Base-by-base conservation (phyloP, 768 basidiomycete genomes). In the Xerocomellus intermedius region DNA sequence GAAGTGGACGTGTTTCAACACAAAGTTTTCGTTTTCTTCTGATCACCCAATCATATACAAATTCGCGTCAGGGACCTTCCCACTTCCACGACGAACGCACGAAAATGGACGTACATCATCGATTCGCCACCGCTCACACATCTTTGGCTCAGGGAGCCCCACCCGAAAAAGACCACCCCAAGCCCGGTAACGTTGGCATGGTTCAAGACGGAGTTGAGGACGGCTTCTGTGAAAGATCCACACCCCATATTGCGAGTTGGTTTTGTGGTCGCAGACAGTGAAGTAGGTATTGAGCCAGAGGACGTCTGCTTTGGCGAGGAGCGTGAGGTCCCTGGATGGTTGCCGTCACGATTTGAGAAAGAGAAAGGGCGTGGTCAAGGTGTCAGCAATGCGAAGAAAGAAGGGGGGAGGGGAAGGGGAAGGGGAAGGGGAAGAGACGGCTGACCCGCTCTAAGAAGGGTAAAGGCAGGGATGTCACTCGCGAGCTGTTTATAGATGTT, bases 401-500 rank as follows among this genome's bases (percentile, higher is more conserved):
- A 32, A 37, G 30, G n/a, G 46, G 8, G 30, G n/a, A 48, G 8
- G 16, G 21, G 9, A 14, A 36, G 4, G 5, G 6, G 8, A 44
- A 26, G 10, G 12, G n/a, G 8, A 13, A n/a, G n/a, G n/a, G n/a
- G n/a, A 44, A 16, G 36, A n/a, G 24, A 30, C 0, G 6, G 61
- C 71, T n/a, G 50, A 89, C 89, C 90, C 48, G 83, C 76, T 19
- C 73, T 75, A 0, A 91, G 89, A 4, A 79, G 62, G 33, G 73
- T 70, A 71, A 92, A 91, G 3, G 69, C 73, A 5, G 86, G 83
- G 54, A 84, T 77, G 58, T 90, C 87, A 14, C 69, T 67, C 39
- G 74, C 73, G 55, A 93, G 75, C 64, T 92, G 84, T 64, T 90
- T 88, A 71, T 91, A 93, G 49, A 93, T 91, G 64, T 86, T 83